Percentiles rank a stretch among this genome's conserved stretches.
Conservation (phyloP, 148 eudicot genomes). For the Bassia scoparia region DNA sequence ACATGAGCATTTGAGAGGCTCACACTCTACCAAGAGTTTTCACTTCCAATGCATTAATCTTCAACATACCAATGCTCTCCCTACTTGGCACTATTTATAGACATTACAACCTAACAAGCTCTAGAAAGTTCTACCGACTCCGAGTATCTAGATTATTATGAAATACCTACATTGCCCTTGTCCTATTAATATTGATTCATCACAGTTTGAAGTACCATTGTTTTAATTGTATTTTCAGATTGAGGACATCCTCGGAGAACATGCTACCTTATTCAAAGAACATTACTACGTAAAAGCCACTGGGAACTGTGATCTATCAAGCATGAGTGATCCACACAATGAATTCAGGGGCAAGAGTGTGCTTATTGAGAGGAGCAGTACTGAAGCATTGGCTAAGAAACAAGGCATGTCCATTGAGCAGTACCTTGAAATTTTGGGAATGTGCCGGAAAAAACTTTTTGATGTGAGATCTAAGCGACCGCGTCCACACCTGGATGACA, state of each 20-base stretch:
- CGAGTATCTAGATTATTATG: too few relatives aligned
- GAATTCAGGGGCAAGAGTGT: conserved; percentile 86
- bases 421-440: conserved; percentile 57
- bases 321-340: conserved; percentile 83
- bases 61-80: too few relatives aligned
- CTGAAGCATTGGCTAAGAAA: conserved; percentile 70
- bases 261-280: conserved; percentile 68
- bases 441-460: conserved; percentile 60
- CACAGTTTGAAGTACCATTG: conserved; percentile 7
- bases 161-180: too few relatives aligned
- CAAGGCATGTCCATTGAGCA: conserved; percentile 50
- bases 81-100: too few relatives aligned
- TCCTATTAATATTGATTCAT: too few relatives aligned
- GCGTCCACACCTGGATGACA: conserved; percentile 82
- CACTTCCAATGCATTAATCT: too few relatives aligned
- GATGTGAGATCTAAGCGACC: conserved; percentile 68
- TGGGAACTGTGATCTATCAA: conserved; percentile 87
- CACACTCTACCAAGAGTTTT: too few relatives aligned
- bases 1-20: too few relatives aligned
- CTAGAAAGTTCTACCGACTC: too few relatives aligned
- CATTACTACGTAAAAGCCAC: conserved; percentile 76
- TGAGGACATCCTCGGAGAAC: conserved; percentile 66
- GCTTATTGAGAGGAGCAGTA: conserved; percentile 72
- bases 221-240: conserved; percentile 34
- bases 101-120: too few relatives aligned